Evolutionary conservation across 805 yeast species (phyloP).

Genomic region (Kregervanrija delftensis): DNA sequence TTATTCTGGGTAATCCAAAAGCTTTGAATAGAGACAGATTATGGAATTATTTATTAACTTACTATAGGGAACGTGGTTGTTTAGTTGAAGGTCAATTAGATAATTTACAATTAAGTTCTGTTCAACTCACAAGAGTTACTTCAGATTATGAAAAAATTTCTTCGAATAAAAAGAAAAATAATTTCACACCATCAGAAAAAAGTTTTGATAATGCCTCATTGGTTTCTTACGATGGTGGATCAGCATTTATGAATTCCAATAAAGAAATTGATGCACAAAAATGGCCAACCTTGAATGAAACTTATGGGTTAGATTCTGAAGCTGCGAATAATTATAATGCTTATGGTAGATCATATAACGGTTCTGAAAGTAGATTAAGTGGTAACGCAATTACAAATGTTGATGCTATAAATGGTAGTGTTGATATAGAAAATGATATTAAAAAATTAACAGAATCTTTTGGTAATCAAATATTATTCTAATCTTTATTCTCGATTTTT

Average conservation of each 20-base stretch:
- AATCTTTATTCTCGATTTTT: background rate
- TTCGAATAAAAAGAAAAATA: background rate
- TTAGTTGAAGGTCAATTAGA: constrained; percentile 86
- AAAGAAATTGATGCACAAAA: constrained; percentile 9
- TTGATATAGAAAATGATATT: constrained; percentile 22
- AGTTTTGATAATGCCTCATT: constrained; percentile 33
- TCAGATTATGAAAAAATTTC: constrained; percentile 6
- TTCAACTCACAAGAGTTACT: constrained; percentile 33
- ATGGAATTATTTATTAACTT: constrained; percentile 74
- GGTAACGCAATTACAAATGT: background rate
- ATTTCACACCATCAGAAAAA: constrained; percentile 11
- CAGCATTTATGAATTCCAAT: constrained; percentile 7
- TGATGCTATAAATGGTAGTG: constrained; percentile 6
- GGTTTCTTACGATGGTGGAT: constrained; percentile 29
- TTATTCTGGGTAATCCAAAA: constrained; percentile 79
- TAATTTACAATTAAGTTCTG: constrained; percentile 65
- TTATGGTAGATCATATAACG: constrained; percentile 3
- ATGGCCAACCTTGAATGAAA: constrained; percentile 14
- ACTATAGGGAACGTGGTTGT: constrained; percentile 79
- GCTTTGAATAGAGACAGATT: constrained; percentile 61
- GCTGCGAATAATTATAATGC: constrained; percentile 3
- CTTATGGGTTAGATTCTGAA: constrained; percentile 10
- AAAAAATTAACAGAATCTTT: constrained; percentile 33
- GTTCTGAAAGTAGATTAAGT: constrained; percentile 3
- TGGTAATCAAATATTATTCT: constrained; percentile 27